Evolutionary conservation across 331 rosid species (phyloP), one percentile per base, ranked within the genome.

Genomic region (Spiraea crenata): DNA sequence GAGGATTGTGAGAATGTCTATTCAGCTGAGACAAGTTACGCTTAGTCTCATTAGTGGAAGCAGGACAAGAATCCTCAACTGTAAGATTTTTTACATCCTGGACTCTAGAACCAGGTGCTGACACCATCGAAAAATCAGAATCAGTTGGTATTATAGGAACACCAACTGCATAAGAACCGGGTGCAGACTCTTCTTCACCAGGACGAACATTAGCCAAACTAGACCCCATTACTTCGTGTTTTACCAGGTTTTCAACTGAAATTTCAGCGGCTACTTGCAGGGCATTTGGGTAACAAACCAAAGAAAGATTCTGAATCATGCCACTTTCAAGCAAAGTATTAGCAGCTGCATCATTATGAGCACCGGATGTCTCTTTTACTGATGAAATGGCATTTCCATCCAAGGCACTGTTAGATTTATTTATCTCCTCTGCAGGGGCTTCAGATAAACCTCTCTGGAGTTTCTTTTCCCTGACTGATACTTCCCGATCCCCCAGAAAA

Each of bases 51-150:
- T 78, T 85, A 70, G 51, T 38, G 47, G 64, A 71, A 75, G 76
- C 74, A 72, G 76, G 65, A 76, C 74, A 49, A 63, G 84, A 76
- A 74, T 65, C 61, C 74, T 76, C 78, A 49, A 48, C 74, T 5
- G 70, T 51, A 62, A 65, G 57, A 77, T 79, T 77, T 47, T 70
- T 58, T 67, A 40, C 56, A 31, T 79, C 83, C 17, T 50, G 48
- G 57, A 74, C 52, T 63, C 46, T 72, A 57, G 7, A 60, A 78
- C 64, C 81, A 74, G 66, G 51, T 51, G 42, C 76, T 35, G 77
- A 65, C 68, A 76, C 79, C 39, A 20, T 59, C n/a, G 44, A 73
- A 69, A 77, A 80, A 65, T 62, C 74, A 76, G 72, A 78, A 80
- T 78, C 81, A 52, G 55, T 70, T 75, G 65, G 66, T 46, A 48